Percentiles rank a stretch among this genome's conserved stretches.
Evolutionary conservation across 805 yeast genomes (phyloP).

Genomic region (Saturnispora kantuleensis): DNA sequence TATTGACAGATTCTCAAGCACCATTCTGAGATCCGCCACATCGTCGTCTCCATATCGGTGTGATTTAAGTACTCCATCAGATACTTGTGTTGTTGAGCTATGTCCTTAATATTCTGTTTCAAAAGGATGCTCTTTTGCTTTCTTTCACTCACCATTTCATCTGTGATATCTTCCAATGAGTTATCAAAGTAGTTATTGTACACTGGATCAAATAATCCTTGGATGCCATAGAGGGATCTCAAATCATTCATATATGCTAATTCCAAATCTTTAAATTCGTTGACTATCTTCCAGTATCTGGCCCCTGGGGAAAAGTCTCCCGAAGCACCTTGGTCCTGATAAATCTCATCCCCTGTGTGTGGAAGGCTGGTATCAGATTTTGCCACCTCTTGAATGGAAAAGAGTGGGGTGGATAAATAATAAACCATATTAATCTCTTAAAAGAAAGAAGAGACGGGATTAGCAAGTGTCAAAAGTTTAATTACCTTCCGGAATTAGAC

Average conservation of each 20-base stretch:
- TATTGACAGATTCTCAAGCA: conserved; percentile 11
- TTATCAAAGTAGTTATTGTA: conserved; percentile 23
- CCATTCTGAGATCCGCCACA: conserved; percentile 21
- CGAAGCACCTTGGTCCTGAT: background rate
- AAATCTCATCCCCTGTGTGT: background rate
- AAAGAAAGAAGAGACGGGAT: background rate
- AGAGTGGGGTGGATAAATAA: conserved; percentile 14
- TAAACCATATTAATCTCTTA: conserved; percentile 3
- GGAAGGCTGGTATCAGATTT: conserved; percentile 10
- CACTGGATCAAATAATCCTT: conserved; percentile 20
- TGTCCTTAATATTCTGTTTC: conserved; percentile 10
- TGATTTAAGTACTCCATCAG: conserved; percentile 10
- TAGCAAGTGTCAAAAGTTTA: background rate
- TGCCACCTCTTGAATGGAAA: conserved; percentile 17
- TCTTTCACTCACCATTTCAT: conserved; percentile 16
- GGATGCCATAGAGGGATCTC: conserved; percentile 14
- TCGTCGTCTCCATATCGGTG: conserved; percentile 10
- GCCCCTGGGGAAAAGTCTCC: background rate
- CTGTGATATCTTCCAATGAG: conserved; percentile 19
- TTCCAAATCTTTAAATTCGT: conserved; percentile 16
- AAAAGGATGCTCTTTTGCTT: conserved; percentile 15
- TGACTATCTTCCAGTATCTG: conserved; percentile 7
- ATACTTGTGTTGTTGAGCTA: conserved; percentile 16
- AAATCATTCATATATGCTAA: conserved; percentile 16
- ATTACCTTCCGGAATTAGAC: too few species aligned